Conservation (phyloP, 306 rosid species). For the Cucurbita maxima region DNA sequence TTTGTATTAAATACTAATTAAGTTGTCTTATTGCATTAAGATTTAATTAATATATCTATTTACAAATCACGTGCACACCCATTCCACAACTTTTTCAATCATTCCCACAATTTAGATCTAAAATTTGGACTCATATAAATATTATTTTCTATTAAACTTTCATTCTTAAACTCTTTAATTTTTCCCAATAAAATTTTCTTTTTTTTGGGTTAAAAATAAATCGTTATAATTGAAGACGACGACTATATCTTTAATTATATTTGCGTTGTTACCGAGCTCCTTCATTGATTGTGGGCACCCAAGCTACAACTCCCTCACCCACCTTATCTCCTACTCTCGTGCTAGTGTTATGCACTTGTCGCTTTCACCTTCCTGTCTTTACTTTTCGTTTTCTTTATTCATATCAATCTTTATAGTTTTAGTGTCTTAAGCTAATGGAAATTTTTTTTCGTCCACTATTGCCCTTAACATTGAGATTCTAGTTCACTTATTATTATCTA, state of each 20-base stretch:
- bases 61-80: neutral
- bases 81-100: neutral
- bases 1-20: too few species aligned
- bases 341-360: neutral
- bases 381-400: neutral
- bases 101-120: neutral
- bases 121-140: neutral
- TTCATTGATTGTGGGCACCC: neutral
- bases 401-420: neutral
- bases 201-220: too few species aligned
- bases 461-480: too few species aligned
- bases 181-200: too few species aligned
- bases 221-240: too few species aligned
- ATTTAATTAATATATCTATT: too few species aligned
- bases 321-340: neutral
- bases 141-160: neutral
- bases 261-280: neutral
- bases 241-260: too few species aligned
- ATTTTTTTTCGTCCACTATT: too few species aligned
- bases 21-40: too few species aligned
- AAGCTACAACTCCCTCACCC: neutral
- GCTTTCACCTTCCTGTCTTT: neutral
- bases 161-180: neutral
- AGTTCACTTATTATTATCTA: too few species aligned
- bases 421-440: too few species aligned